A percentile compares a stretch with the other conserved stretches of the same genome.
phyloP scores from a whole-genome alignment of 129 eudicot species.

The Flaveria robusta region DNA sequence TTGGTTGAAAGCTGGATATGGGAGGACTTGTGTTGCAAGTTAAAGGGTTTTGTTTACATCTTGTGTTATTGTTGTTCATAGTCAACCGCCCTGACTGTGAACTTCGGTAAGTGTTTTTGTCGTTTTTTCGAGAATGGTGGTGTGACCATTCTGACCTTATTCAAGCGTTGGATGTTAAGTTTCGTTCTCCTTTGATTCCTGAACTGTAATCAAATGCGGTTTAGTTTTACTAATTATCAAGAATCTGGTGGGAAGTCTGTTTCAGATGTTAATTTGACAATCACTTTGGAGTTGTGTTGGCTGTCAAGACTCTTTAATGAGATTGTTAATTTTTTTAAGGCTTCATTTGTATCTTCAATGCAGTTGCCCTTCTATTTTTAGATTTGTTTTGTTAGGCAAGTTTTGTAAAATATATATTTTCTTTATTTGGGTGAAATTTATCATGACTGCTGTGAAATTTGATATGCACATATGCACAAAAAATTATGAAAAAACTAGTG shows the following conservation, averaged over 20 bases:
- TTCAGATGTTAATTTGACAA: slow-evolving; percentile 35
- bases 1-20: slow-evolving; percentile 30
- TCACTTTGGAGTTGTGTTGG: slow-evolving; percentile 32
- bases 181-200: slow-evolving; percentile 31
- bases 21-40: slow-evolving; percentile 32
- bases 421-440: too few species aligned
- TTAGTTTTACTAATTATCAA: slow-evolving; percentile 39
- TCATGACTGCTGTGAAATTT: too few species aligned
- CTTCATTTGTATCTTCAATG: background rate
- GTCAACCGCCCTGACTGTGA: slow-evolving; percentile 36
- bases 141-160: slow-evolving; percentile 43
- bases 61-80: slow-evolving; percentile 39
- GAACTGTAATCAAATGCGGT: slow-evolving; percentile 40
- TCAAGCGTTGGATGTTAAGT: slow-evolving; percentile 29
- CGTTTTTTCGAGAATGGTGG: slow-evolving; percentile 31
- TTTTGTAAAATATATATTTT: too few species aligned
- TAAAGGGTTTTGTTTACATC: slow-evolving; percentile 26
- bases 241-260: slow-evolving; percentile 33
- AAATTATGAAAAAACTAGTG: too few species aligned
- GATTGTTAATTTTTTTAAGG: slow-evolving; percentile 16
- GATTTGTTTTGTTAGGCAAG: background rate
- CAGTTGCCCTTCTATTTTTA: background rate
- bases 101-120: slow-evolving; percentile 41
- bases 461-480: too few species aligned
- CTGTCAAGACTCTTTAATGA: slow-evolving; percentile 33